phyloP scores from a whole-genome alignment of 768 basidiomycete species.

The Rhizopogon vulgaris region DNA sequence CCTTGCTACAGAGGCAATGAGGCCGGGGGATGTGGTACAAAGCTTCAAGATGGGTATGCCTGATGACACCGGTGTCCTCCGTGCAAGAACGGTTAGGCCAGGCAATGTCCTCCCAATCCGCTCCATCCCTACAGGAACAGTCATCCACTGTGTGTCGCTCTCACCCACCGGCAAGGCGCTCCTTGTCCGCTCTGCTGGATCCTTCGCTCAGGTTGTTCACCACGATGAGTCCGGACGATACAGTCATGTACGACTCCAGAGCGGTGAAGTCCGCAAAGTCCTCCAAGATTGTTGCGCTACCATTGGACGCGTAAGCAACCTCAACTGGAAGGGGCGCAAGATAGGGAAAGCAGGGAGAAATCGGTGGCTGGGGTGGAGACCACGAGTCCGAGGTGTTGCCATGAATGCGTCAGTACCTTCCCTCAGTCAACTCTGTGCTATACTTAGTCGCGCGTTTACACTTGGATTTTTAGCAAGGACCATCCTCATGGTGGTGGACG shows the following conservation, averaged over 20 bases:
- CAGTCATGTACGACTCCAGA: constrained; percentile 79
- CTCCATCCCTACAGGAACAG: constrained; percentile 87
- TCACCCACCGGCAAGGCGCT: constrained; percentile 68
- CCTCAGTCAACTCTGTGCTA: constrained; percentile 1
- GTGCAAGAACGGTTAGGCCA: constrained; percentile 75
- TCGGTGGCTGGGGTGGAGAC: constrained; percentile 82
- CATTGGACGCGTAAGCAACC: constrained; percentile 88
- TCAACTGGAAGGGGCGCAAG: constrained; percentile 76
- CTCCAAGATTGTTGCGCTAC: constrained; percentile 79
- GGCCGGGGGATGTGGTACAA: constrained; percentile 84
- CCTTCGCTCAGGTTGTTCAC: constrained; percentile 74
- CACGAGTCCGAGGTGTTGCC: constrained; percentile 88
- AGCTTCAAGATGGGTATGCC: constrained; percentile 84
- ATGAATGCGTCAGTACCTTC: constrained; percentile 79
- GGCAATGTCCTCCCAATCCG: constrained; percentile 92
- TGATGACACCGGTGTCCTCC: constrained; percentile 73
- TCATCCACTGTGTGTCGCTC: constrained; percentile 83
- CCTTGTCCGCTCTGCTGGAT: constrained; percentile 87
- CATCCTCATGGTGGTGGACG: constrained; percentile 98
- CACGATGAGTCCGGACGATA: constrained; percentile 71
- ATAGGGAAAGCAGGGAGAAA: constrained; percentile 90
- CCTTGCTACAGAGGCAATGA: constrained; percentile 82
- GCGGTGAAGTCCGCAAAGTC: constrained; percentile 88
- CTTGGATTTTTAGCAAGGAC: constrained; percentile 50
- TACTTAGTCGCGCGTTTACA: neutral